phyloP scores from a whole-genome alignment of 2,329 filamentous ascomycete genomes.

The Aspergillus nomiae region DNA sequence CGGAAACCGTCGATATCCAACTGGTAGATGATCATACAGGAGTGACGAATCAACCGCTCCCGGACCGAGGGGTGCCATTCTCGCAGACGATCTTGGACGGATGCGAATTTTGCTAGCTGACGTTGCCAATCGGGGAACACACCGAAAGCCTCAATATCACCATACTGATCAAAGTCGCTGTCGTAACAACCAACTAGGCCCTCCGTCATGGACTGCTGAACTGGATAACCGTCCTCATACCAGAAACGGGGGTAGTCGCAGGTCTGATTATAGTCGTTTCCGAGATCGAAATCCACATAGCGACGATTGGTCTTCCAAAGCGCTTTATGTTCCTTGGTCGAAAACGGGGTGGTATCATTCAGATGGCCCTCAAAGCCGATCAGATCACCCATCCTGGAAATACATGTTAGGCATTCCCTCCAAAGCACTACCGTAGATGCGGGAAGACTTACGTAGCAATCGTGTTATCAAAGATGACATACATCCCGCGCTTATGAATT shows the following conservation, averaged over 20 bases:
- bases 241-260: conserved; percentile 65
- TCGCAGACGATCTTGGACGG: conserved; percentile 66
- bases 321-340: conserved; percentile 58
- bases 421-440: too few species aligned
- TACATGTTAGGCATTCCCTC: background rate
- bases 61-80: conserved; percentile 64
- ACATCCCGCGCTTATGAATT: conserved; percentile 64
- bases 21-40: conserved; percentile 63
- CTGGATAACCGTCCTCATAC: conserved; percentile 57
- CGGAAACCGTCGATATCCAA: conserved; percentile 69
- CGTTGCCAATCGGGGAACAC: conserved; percentile 65
- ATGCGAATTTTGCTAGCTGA: conserved; percentile 67
- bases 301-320: conserved; percentile 56
- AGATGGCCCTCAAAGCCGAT: conserved; percentile 64
- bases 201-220: conserved; percentile 49
- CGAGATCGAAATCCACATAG: conserved; percentile 61
- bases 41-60: conserved; percentile 61
- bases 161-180: conserved; percentile 67
- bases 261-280: conserved; percentile 56
- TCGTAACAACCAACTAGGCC: conserved; percentile 60
- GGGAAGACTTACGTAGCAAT: conserved; percentile 57
- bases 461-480: conserved; percentile 67
- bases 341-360: conserved; percentile 61
- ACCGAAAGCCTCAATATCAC: conserved; percentile 65
- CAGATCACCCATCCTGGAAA: conserved; percentile 56